Base-by-base conservation (phyloP, 441 rosid genomes). In the Arabidopsis lyrata region DNA sequence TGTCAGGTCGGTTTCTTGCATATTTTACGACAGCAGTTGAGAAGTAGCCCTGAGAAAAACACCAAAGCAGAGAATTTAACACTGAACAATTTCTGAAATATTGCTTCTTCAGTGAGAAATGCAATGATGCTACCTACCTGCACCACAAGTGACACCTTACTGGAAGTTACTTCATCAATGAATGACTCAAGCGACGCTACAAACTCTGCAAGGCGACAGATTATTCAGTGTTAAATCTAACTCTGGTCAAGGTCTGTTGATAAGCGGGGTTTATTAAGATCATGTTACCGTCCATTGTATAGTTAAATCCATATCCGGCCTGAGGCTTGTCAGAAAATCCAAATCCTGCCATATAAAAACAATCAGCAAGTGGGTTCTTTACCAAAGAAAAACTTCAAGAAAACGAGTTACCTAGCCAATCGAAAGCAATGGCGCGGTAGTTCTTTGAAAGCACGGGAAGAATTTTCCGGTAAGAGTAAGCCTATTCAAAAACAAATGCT, bases 311-410 rank as follows among this genome's bases (percentile, higher is more conserved):
- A 78, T 94, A 88, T 82, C 85, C 85, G 5, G 96, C 88, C 79
- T 94, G 98, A 74, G 97, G 98, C 80, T 90, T 94, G 76, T 94
- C 96, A 10, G 97, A 94, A 84, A 94, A 94, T 32, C 95, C 97
- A 76, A 91, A 94, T 64, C 98, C 98, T 93, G 83, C n/a, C n/a
- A 36, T 15, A 48, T 47, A 24, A 57, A 54, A 62, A 60, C n/a
- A 47, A 11, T 47, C 42, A 63, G 27, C 14, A 5, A 45, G n/a
- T n/a, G n/a, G 2, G 22, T 10, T 5, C 39, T 15, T 10, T 1
- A 10, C 2, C 29, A 47, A 4, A 8, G 13, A 6, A 11, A 3
- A 8, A 22, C 5, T 13, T 34, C 9, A 24, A 9, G 29, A 18
- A 32, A 47, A 20, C 57, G 42, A 59, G 73, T 78, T 79, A 89